These are phyloP conservation scores for Nyctanthes arbortristis DNA, from an alignment of 257 asterid genomes.

Conservation along the genomic window DNA sequence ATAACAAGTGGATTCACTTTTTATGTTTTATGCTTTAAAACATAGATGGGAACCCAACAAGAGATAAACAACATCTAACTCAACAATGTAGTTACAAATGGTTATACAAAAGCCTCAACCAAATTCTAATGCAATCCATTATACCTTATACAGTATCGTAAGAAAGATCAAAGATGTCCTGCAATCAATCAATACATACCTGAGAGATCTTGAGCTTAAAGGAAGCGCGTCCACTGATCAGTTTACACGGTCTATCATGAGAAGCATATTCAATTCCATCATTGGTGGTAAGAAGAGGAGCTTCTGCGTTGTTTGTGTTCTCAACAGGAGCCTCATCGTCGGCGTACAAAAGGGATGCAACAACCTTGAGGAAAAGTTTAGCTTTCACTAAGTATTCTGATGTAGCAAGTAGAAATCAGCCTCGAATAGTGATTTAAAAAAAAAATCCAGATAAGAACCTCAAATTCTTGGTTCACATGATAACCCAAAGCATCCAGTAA, in stretches of 20 bases:
- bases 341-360: slow-evolving; percentile 77
- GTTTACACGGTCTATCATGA: slow-evolving; percentile 60
- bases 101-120: slow-evolving; percentile 9
- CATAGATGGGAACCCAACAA: no score
- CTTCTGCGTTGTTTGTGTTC: slow-evolving; percentile 67
- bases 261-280: slow-evolving; percentile 75
- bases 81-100: slow-evolving; percentile 1
- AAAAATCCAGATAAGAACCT: slow-evolving; percentile 51
- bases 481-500: slow-evolving; percentile 58
- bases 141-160: background rate
- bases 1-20: no score
- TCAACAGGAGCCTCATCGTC: slow-evolving; percentile 64
- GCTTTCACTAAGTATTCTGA: slow-evolving; percentile 10
- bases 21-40: no score
- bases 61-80: slow-evolving; percentile 1
- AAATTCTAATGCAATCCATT: slow-evolving; percentile 14
- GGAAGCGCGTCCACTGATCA: slow-evolving; percentile 70
- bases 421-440: background rate
- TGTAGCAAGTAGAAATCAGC: background rate
- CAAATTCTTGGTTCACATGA: slow-evolving; percentile 59
- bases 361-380: slow-evolving; percentile 53
- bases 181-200: slow-evolving; percentile 35
- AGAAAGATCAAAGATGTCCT: background rate
- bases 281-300: slow-evolving; percentile 68
- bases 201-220: slow-evolving; percentile 90